These are phyloP conservation scores for Nosema muscidifuracis DNA, from an alignment of 371 early-diverging fungal genomes.

Conservation along the genomic window DNA sequence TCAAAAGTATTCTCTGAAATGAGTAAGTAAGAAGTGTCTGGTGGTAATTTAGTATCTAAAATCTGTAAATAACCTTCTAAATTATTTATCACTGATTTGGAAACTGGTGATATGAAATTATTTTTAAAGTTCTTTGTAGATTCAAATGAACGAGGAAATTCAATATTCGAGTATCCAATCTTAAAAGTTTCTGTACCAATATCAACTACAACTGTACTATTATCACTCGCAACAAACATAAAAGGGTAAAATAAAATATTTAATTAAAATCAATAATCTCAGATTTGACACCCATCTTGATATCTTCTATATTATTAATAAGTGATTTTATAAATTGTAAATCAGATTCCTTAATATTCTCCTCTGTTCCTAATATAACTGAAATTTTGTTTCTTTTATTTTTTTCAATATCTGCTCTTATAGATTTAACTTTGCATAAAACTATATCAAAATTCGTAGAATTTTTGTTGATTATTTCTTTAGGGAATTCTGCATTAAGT, in stretches of 20 bases:
- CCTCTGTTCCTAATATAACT: not conserved
- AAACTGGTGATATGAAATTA: slow-evolving; percentile 20
- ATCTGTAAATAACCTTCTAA: slow-evolving; percentile 15
- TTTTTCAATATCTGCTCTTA: slow-evolving; percentile 2
- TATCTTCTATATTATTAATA: not conserved
- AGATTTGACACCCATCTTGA: not conserved
- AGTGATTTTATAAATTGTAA: too few relatives aligned
- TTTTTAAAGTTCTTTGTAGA: slow-evolving; percentile 10
- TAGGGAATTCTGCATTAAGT: not conserved
- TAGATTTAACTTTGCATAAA: not conserved
- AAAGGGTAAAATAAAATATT: slow-evolving; percentile 1
- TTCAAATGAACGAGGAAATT: slow-evolving; percentile 28
- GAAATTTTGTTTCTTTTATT: not conserved
- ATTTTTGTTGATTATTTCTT: not conserved
- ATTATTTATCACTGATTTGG: slow-evolving; percentile 28
- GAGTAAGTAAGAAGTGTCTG: slow-evolving; percentile 25
- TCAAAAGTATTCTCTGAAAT: slow-evolving; percentile 48
- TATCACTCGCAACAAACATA: slow-evolving; percentile 45
- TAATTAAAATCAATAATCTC: not conserved
- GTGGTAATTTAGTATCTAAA: not conserved
- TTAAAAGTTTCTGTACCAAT: slow-evolving; percentile 49
- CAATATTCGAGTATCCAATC: slow-evolving; percentile 40
- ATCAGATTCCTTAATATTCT: not conserved
- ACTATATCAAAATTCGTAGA: not conserved
- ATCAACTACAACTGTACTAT: slow-evolving; percentile 34